Conservation (phyloP, 2,329 filamentous ascomycete genomes). For the Botrytis medusae region DNA sequence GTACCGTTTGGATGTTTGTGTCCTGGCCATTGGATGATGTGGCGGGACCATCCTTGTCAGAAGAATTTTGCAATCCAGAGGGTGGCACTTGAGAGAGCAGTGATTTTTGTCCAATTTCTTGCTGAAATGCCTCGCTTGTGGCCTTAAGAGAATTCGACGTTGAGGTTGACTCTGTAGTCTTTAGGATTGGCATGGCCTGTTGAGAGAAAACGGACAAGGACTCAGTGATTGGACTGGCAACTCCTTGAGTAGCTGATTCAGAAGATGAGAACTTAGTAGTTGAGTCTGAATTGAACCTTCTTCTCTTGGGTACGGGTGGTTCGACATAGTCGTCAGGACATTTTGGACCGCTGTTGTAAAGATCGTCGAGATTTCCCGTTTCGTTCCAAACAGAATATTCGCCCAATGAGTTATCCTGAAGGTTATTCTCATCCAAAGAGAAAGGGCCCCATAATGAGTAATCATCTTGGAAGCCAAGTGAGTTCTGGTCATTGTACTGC, state of each 20-base stretch:
- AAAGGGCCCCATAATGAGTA: background rate
- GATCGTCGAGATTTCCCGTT: constrained; percentile 5
- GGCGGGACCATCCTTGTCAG: background rate
- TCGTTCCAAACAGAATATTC: background rate
- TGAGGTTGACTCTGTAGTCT: background rate
- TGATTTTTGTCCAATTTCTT: background rate
- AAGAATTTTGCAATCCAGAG: background rate
- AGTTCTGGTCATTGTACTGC: constrained; percentile 18
- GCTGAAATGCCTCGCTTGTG: background rate
- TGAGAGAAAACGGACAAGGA: constrained; percentile 3
- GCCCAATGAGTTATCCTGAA: background rate
- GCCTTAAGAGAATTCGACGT: background rate
- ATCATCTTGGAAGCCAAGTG: constrained; percentile 13
- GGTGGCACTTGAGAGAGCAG: background rate
- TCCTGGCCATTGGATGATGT: background rate
- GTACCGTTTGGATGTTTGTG: background rate
- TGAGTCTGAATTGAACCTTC: constrained; percentile 10
- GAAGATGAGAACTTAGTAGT: background rate
- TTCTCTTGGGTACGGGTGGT: background rate
- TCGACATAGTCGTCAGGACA: constrained; percentile 1
- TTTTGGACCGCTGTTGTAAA: background rate
- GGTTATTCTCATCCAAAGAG: background rate
- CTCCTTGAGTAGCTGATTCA: background rate
- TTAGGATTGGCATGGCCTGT: background rate
- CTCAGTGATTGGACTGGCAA: background rate